Evolutionary conservation across 139 green algal genomes (phyloP).

Genomic region (Micractinium sp.): DNA sequence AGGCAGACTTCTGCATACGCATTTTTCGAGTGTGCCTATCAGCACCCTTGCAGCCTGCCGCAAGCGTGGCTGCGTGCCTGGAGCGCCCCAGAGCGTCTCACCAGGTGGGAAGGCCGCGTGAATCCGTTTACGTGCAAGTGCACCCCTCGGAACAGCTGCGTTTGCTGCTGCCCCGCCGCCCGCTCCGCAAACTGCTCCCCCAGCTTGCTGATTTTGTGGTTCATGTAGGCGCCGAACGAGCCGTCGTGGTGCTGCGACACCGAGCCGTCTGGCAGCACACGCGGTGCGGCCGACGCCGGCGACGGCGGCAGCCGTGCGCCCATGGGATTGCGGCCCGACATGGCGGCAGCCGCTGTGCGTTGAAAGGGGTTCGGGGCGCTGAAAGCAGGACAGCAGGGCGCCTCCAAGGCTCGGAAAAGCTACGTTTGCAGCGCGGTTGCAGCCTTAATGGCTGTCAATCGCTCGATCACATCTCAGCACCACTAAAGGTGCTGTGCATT

Average conservation of each 20-base stretch:
- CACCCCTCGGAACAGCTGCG: constrained; percentile 83
- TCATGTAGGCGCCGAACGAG: constrained; percentile 58
- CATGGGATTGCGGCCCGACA: constrained; percentile 1
- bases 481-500: too few relatives aligned
- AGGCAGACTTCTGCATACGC: neutral
- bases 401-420: neutral
- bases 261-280: constrained; percentile 1
- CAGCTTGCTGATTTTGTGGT: constrained; percentile 73
- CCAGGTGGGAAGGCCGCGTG: constrained; percentile 74
- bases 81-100: neutral
- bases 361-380: too few relatives aligned
- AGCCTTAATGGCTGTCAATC: too few relatives aligned
- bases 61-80: too few relatives aligned
- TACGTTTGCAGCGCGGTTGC: too few relatives aligned
- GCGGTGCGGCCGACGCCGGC: neutral
- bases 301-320: constrained; percentile 1
- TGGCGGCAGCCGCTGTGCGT: neutral
- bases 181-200: constrained; percentile 68
- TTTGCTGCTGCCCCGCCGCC: constrained; percentile 23
- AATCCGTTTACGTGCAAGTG: constrained; percentile 91
- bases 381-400: neutral
- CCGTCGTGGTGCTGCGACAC: constrained; percentile 56
- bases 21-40: too few relatives aligned
- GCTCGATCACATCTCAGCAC: too few relatives aligned
- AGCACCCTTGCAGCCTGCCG: too few relatives aligned